Evolutionary conservation across 2,329 filamentous ascomycete species (phyloP), one percentile per base, ranked within the genome.

Genomic region (Aspergillus fijiensis): DNA sequence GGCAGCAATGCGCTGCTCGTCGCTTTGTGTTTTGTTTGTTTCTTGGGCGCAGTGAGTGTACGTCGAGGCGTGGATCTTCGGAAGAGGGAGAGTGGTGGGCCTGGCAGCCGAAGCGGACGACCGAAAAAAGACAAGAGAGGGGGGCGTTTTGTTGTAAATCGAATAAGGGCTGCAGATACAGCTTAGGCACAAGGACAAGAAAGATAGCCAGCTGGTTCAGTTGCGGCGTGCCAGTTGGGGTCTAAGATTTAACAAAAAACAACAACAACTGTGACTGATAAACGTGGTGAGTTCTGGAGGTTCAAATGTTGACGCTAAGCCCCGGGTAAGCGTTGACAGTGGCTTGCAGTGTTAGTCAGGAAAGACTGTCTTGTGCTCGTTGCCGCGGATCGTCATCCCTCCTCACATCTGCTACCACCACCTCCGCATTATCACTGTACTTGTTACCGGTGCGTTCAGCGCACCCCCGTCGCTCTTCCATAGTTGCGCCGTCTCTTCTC

Each of bases 211-310:
- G 39, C 35, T 42, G 42, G 45, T 47, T 16, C n/a, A 47, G 25
- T 27, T 21, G 53, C 27, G 5, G 45, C 42, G 54, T 21, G 58
- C 58, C 55, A 39, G 47, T 42, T 35, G 54, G 57, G 58, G 62
- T 62, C 57, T 61, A 59, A 60, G 45, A 57, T 35, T n/a, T n/a
- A 12, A 47, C 59, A 47, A 23, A 23, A 23, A 23, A 23, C 1
- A 23, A 23, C 3, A 23, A 53, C 47, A 48, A 25, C 50, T 55
- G 55, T 56, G 61, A 62, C 64, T 63, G 63, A 66, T 67, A 65
- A 67, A 69, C 66, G 66, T 69, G 67, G 67, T 69, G 67, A 68
- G 64, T 67, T 63, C 48, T 56, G 58, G 50, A 60, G 60, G 64
- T 63, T 63, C 51, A 55, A 47, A 55, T 63, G 57, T 59, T 61